Evolutionary conservation across 352 stramenopile species (phyloP), one percentile per base, ranked within the genome.

Genomic region (Phytophthora syringae): DNA sequence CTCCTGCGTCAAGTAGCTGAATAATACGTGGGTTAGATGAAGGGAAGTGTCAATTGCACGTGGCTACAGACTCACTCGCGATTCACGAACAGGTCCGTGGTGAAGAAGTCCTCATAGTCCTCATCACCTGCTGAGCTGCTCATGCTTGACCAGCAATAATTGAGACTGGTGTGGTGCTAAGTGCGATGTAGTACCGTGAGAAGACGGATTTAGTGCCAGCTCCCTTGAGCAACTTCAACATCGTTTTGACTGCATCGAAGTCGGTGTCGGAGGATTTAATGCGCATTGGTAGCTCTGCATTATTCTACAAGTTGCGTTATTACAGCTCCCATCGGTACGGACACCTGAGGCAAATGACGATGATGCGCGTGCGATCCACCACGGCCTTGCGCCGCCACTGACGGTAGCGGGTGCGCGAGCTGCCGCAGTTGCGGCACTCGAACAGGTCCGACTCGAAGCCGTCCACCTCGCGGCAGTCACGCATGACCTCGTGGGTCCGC

Each of bases 311-410:
- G n/a, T n/a, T n/a, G n/a, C n/a, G n/a, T n/a, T n/a, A 2, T 16
- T 72, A 95, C 21, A 95, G 53, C 47, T 95, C 85, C 87, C 87
- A 94, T 40, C 79, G 82, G 54, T 90, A 86, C 4, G 85, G 82
- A 73, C 87, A 95, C 45, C 79, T 67, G 7, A 87, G 70, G 47
- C 87, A 95, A 57, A 93, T 79, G 55, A 95, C 76, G 59, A 95
- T 87, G 44, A 95, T 92, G 20, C 87, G 86, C 49, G 80, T 88
- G 63, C 87, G 87, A 65, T 95, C 87, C 32, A 93, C 87, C 24
- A 93, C 87, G 16, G 87, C 85, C 62, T 95, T 94, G 53, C 87
- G 85, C 11, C 87, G 85, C 76, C 84, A 91, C 63, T 93, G 85
- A 42, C 87, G 80, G 51, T 95, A 93, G 50, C 86, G 77, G 53